These are phyloP conservation scores for Fusarium annulatum DNA, from an alignment of 2,329 filamentous ascomycete genomes.

Conservation along the genomic window DNA sequence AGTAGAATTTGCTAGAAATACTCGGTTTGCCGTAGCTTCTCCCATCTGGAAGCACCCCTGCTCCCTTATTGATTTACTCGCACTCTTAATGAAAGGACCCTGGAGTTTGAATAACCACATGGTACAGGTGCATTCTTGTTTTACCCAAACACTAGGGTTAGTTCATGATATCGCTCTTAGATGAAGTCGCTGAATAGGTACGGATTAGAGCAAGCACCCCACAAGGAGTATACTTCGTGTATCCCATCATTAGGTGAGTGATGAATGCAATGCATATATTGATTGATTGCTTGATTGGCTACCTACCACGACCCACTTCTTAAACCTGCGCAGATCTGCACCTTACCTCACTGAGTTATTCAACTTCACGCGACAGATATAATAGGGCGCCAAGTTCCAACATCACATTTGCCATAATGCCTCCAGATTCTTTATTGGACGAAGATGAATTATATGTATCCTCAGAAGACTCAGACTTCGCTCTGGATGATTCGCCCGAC, in stretches of 20 bases:
- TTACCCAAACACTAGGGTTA: background rate
- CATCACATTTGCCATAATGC: conserved; percentile 52
- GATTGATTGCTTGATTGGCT: conserved; percentile 43
- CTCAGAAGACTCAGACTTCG: conserved; percentile 79
- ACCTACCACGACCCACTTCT: conserved; percentile 15
- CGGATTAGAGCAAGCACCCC: background rate
- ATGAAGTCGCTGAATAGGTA: background rate
- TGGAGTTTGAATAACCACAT: background rate
- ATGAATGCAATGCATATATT: background rate
- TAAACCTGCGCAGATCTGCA: background rate
- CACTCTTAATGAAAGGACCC: background rate
- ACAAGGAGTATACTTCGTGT: background rate
- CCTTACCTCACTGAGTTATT: background rate
- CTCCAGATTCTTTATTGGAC: conserved; percentile 54
- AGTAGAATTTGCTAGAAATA: background rate
- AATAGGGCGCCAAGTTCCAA: background rate
- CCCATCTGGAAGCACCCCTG: background rate
- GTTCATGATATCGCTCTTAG: background rate
- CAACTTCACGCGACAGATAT: conserved; percentile 1
- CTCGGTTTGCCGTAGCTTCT: background rate
- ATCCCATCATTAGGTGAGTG: background rate
- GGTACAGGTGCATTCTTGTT: background rate
- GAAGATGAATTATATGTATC: conserved; percentile 72
- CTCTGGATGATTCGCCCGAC: conserved; percentile 65
- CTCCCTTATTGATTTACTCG: background rate